Evolutionary conservation across 768 basidiomycete genomes (phyloP).

Genomic region (Leccinum sublutescens): DNA sequence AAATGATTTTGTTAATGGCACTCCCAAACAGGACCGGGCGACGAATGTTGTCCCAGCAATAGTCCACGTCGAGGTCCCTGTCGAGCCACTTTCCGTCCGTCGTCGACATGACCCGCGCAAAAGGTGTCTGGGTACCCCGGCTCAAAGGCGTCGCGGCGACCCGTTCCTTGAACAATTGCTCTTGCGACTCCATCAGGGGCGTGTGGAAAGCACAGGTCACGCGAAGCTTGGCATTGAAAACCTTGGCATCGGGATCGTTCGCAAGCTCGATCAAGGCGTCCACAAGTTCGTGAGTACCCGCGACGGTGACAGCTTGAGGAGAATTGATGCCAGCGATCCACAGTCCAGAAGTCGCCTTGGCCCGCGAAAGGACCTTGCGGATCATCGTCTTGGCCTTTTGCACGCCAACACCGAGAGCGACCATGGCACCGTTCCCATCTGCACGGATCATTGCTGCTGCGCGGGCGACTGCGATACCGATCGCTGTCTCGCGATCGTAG

Average conservation of each 20-base stretch:
- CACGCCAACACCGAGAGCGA: constrained; percentile 34
- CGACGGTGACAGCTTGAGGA: constrained; percentile 36
- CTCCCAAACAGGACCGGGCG: constrained; percentile 35
- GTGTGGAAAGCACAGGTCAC: constrained; percentile 36
- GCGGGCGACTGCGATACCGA: constrained; percentile 37
- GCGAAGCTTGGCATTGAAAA: constrained; percentile 32
- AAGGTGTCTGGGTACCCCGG: constrained; percentile 19
- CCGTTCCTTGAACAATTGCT: constrained; percentile 29
- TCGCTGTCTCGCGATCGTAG: constrained; percentile 33
- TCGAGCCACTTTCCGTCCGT: constrained; percentile 34
- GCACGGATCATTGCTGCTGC: constrained; percentile 37
- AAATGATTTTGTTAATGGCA: constrained; percentile 31
- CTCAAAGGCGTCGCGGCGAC: constrained; percentile 17
- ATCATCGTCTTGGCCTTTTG: constrained; percentile 34
- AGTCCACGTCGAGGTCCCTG: constrained; percentile 26
- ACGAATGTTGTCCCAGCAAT: constrained; percentile 39
- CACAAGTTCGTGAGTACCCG: constrained; percentile 31
- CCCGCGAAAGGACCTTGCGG: constrained; percentile 30
- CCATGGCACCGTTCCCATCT: constrained; percentile 37
- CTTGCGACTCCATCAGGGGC: constrained; percentile 35
- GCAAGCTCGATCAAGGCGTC: constrained; percentile 30
- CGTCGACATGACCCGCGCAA: constrained; percentile 35
- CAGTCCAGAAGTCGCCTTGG: constrained; percentile 26
- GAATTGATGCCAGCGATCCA: constrained; percentile 39
- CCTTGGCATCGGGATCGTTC: constrained; percentile 26